Percentiles rank a stretch among this genome's conserved stretches.
phyloP scores from a whole-genome alignment of 176 grass and related monocot genomes.

The Chloris gayana region DNA sequence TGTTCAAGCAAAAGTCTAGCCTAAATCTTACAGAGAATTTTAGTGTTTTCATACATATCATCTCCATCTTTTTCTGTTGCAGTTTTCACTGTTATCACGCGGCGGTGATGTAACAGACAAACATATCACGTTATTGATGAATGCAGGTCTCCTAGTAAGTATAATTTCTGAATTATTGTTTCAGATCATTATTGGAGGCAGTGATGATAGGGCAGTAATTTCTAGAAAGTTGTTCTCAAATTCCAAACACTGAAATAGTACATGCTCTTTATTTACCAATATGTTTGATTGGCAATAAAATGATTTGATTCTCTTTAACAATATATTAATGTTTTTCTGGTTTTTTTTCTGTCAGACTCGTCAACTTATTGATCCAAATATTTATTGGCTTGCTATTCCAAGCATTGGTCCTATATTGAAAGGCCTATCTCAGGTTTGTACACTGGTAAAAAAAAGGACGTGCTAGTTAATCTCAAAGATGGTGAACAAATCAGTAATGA shows the following conservation, averaged over 20 bases:
- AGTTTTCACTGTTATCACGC: constrained; percentile 73
- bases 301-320: constrained; percentile 14
- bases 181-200: neutral
- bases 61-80: constrained; percentile 35
- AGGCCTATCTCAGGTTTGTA: constrained; percentile 78
- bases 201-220: neutral
- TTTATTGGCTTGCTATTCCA: constrained; percentile 92
- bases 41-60: constrained; percentile 10
- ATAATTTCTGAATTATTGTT: constrained; percentile 12
- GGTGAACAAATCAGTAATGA: neutral
- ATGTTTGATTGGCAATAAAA: neutral
- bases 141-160: constrained; percentile 87
- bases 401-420: constrained; percentile 75
- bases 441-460: neutral
- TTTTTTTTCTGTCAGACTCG: constrained; percentile 58
- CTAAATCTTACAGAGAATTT: neutral
- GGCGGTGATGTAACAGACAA: constrained; percentile 73
- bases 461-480: neutral
- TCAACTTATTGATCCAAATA: constrained; percentile 83
- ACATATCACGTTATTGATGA: constrained; percentile 78
- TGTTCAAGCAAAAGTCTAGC: neutral
- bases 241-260: constrained; percentile 15
- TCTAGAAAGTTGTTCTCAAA: constrained; percentile 17
- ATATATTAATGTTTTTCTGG: constrained; percentile 15
- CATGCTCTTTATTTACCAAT: neutral